Base-by-base conservation (phyloP, 805 yeast genomes). In the Kodamaea sagamina region DNA sequence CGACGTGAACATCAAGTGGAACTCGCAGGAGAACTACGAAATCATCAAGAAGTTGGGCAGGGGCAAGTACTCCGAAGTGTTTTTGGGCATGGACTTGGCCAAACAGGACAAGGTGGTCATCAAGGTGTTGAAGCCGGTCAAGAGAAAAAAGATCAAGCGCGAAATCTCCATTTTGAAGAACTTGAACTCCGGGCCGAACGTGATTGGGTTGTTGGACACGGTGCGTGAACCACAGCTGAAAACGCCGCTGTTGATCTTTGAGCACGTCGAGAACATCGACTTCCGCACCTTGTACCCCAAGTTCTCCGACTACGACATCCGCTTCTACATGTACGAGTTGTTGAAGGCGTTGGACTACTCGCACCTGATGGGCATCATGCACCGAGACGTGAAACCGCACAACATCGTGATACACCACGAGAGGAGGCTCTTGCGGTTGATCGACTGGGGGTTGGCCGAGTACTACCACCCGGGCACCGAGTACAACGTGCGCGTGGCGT, bases 371-470 rank as follows among this genome's bases (percentile, higher is more conserved):
- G 97, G 97, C 27, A 88, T 90, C 51, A 89, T 89, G 84, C 97
- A 89, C 65, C 74, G 97, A 61, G 97, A 89, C 65, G 96, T 89
- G 39, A 89, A 89, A 61, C 96, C 96, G 8, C 96, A 89, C 63
- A 89, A 89, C 58, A 88, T 89, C 34, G 89, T 89, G 96, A 89
- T 89, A 53, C 96, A 89, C 65, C 96, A 89, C 48, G 67, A 72
- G 18, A 62, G 59, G 36, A 77, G 75, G 51, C 68, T 71, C 31
- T 67, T 89, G 57, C 77, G 92, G 54, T 76, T 89, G 43, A 89
- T 89, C 50, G 97, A 89, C 68, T 89, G 97, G 97, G 97, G 97
- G 11, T 68, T 89, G 47, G 96, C 96, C 6, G 97, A 89, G 62
- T 89, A 86, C 59, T 89, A 89, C 64, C 96, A 89, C 59, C 84